Base-by-base conservation (phyloP, 257 asterid species). In the Scutellaria minor region DNA sequence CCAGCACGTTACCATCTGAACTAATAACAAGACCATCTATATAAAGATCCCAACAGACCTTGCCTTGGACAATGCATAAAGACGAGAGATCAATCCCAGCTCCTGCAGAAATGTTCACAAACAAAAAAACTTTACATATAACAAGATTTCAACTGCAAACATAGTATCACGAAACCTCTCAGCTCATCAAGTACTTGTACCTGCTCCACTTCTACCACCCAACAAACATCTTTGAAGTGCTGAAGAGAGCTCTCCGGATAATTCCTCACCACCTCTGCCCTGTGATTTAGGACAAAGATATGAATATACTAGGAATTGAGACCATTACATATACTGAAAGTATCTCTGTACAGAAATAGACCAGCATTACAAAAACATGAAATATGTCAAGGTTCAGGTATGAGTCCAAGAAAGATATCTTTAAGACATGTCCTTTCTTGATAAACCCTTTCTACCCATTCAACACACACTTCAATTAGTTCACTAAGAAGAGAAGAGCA, bases 201-300 rank as follows among this genome's bases (percentile, higher is more conserved):
- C 98, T 89, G 88, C 92, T 18, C 97, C 98, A 77, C 95, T 91
- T 88, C 85, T 93, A 79, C 96, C 95, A 70, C 97, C 98, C 85
- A 91, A 78, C 48, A 93, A 88, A 82, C 96, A 88, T 58, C 82
- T 77, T 66, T 91, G 84, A 77, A 91, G 96, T 64, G 96, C 92
- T 57, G 87, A 70, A 55, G 96, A 89, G 57, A 93, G 91, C 83
- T 93, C 97, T 46, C 81, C 42, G 1, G 96, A 82, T 82, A 93
- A 80, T 76, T 91, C 96, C 45, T 93, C 95, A 65, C 98, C 96
- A 39, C 96, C 97, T 87, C 96, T 83, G 72, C 98, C 96, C 98
- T 89, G 84, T 51, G 27, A 59, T 74, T 65, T n/a, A 45, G 20
- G 37, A 14, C 47, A 35, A 60, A 66, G 54, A 27, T 14, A 22